These are phyloP conservation scores for Ascocoryne sarcoides DNA, from an alignment of 2,329 filamentous ascomycete genomes.

Conservation along the genomic window DNA sequence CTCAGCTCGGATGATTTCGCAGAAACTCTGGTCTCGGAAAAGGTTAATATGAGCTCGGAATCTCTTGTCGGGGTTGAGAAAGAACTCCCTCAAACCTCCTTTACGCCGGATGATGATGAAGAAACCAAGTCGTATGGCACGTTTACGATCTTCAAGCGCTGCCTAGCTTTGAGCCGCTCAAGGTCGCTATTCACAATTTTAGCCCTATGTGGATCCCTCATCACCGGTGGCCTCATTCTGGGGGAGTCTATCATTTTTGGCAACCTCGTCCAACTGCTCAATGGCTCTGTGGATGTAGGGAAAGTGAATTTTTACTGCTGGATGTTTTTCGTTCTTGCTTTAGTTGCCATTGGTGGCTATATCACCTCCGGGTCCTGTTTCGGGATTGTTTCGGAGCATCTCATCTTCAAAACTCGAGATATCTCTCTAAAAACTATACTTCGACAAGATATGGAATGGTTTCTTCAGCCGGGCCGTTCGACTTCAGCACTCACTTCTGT, in stretches of 20 bases:
- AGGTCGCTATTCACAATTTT: conserved; percentile 29
- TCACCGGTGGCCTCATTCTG: conserved; percentile 39
- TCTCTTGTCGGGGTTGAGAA: neutral
- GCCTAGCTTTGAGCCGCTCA: conserved; percentile 28
- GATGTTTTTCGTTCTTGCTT: conserved; percentile 41
- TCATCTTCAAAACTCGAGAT: conserved; percentile 54
- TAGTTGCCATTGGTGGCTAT: conserved; percentile 53
- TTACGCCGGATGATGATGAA: neutral
- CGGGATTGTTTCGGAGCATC: conserved; percentile 52
- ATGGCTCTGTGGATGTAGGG: conserved; percentile 23
- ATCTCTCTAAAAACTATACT: conserved; percentile 57
- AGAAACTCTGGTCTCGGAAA: neutral
- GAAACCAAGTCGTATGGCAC: conserved; percentile 4
- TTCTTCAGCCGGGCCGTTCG: conserved; percentile 54
- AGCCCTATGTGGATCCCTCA: conserved; percentile 28
- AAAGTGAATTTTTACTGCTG: conserved; percentile 31
- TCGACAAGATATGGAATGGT: conserved; percentile 61
- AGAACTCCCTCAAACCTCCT: neutral
- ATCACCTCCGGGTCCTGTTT: conserved; percentile 44
- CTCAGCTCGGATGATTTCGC: conserved; percentile 6
- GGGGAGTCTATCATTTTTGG: conserved; percentile 49
- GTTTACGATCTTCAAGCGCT: conserved; percentile 19
- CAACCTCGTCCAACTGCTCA: conserved; percentile 41
- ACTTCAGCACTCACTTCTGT: conserved; percentile 54
- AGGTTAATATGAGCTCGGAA: neutral